Base-by-base conservation (phyloP, 1,139 yeast genomes). In the Debaryomyces sp. region DNA sequence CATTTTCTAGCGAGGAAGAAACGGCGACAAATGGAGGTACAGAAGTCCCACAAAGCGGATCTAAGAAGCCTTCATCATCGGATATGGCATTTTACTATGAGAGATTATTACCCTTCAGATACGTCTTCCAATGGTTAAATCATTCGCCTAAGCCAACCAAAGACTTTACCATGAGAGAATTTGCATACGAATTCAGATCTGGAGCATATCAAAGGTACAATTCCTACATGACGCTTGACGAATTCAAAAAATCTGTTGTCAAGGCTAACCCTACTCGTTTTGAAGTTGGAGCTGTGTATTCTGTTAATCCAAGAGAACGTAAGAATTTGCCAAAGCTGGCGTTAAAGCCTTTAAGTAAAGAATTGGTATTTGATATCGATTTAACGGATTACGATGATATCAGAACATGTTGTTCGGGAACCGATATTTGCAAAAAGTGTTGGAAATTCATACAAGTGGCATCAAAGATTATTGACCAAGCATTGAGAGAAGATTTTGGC, bases 361-460 rank as follows among this genome's bases (percentile, higher is more conserved):
- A 94, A 64, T 75, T 94, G 54, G 97, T 92, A 7, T 88, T 94
- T 57, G 99, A 94, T 83, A 94, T 94, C 57, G 99, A 94, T 84
- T 82, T 94, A 75, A 95, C 97, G 13, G 99, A 95, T 73, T 94
- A 94, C 66, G 98, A 94, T 67, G 89, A 85, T 27, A 82, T 90
- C 55, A 83, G 99, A 70, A 94, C 97, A 0, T 94, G 99, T 67
- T 94, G 99, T 65, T 74, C 82, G 12, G 94, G 89, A 43, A 91
- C 96, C 1, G 80, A 78, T 41, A 92, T 94, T 50, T 94, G 99
- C 67, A 71, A 70, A 27, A 89, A 87, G 65, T 94, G 99, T 73
- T 94, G 99, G 99, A 86, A 82, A 54, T 94, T 91, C 62, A 89
- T 94, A 54, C 84, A 89, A n/a, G 83, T 91, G 22, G 97, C 98